Base-by-base conservation (phyloP, 176 grass and related monocot genomes). In the Coix lacrymajobi region DNA sequence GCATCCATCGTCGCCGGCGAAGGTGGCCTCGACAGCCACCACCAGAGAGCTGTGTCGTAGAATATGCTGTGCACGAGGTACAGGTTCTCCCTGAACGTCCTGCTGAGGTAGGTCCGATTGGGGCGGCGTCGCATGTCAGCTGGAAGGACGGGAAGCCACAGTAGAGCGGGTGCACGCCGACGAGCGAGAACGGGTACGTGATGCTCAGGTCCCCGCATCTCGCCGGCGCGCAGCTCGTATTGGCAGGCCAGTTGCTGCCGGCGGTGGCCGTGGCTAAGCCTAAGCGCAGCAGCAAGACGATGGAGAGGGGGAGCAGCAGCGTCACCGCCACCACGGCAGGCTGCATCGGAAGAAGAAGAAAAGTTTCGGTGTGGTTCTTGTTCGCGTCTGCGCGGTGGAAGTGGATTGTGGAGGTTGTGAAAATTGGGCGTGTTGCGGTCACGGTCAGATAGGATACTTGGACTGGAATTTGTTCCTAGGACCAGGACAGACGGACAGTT, bases 181-280 rank as follows among this genome's bases (percentile, higher is more conserved):
- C 1, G 83, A 92, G 76, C 72, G 70, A 92, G 93, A 92, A 96
- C 20, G 93, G 93, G 68, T 85, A 92, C 2, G 1, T 24, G 58
- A 95, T 78, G 67, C 0, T 44, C 39, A 74, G 41, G 34, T 25
- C 20, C 14, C 93, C 86, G 54, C 89, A 94, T 48, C 0, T 16
- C 66, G 26, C 45, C 48, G 33, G 39, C 43, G 32, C 1, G 38
- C 89, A 92, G 22, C 26, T 74, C n/a, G n/a, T n/a, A n/a, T n/a
- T n/a, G n/a, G n/a, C n/a, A n/a, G 12, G 19, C 12, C 3, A 0
- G 17, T 58, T 8, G 13, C 12, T 0, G 8, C 11, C 39, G 0
- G 73, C 5, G 13, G 24, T 0, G 0, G 79, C 65, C 1, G 16
- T 8, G 0, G 69, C 3, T 31, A 28, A 30, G 69, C 62, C 12